Evolutionary conservation across 164 flowering plant genomes (phyloP).

Genomic region (Berberis thunbergii): DNA sequence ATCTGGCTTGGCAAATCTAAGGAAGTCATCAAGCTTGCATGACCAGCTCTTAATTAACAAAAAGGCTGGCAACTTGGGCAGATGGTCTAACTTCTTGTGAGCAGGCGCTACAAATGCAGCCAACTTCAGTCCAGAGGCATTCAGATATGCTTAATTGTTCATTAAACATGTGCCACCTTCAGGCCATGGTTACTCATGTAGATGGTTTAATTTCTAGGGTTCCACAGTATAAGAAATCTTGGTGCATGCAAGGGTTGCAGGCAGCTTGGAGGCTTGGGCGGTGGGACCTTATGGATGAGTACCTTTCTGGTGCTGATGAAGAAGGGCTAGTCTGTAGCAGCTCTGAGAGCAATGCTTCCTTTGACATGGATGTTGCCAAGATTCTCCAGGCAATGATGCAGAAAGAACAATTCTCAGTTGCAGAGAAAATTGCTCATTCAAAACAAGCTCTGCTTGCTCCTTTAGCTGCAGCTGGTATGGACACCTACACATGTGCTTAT

Average conservation of each 20-base stretch:
- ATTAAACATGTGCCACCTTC: too few relatives aligned
- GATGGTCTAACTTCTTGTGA: conserved; percentile 89
- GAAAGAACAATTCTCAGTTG: too few relatives aligned
- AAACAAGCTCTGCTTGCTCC: too few relatives aligned
- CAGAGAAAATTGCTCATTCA: too few relatives aligned
- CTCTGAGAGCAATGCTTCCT: conserved; percentile 79
- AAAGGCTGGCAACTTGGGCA: conserved; percentile 94
- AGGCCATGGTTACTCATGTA: too few relatives aligned
- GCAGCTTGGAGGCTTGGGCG: conserved; percentile 99
- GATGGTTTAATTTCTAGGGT: conserved; percentile 80
- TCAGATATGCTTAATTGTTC: conserved; percentile 69
- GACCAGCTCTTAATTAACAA: conserved; percentile 74
- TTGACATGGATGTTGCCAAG: conserved; percentile 4
- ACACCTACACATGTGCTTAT: conserved; percentile 47
- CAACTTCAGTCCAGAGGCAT: conserved; percentile 81
- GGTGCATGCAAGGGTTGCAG: conserved; percentile 60
- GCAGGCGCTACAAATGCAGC: conserved; percentile 93
- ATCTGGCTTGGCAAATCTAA: conserved; percentile 78
- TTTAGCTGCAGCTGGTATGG: too few relatives aligned
- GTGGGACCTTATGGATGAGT: conserved; percentile 23
- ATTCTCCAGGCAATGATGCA: too few relatives aligned
- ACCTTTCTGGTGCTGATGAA: conserved; percentile 71
- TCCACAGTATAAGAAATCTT: conserved; percentile 47
- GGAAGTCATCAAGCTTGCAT: conserved; percentile 26
- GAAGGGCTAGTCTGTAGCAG: conserved; percentile 77